phyloP scores from a whole-genome alignment of 148 eudicot species.

The Rhododendron ferrugineum region DNA sequence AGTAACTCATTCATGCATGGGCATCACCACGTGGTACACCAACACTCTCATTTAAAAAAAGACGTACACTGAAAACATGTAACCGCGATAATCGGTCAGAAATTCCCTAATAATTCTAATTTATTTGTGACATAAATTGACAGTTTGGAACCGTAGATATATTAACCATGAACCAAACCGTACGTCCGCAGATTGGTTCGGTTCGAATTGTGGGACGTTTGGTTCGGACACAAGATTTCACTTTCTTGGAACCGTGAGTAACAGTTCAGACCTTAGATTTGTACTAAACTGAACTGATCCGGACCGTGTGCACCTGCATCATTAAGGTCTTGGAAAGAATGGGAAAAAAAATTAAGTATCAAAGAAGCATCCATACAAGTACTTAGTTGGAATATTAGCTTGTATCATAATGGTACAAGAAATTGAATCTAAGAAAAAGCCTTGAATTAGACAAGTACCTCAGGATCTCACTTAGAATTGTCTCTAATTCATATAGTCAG shows the following conservation, averaged over 20 bases:
- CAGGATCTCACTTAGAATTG: conserved; percentile 80
- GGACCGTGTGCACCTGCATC: background rate
- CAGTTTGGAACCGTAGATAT: background rate
- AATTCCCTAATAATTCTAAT: background rate
- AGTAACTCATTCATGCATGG: too few relatives aligned
- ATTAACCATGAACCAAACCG: background rate
- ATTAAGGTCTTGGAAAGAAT: background rate
- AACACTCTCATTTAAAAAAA: background rate
- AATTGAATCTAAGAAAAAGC: conserved; percentile 16
- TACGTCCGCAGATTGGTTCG: background rate
- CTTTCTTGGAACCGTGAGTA: background rate
- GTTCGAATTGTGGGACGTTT: background rate
- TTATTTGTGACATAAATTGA: background rate
- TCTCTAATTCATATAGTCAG: conserved; percentile 64
- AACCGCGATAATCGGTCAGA: background rate
- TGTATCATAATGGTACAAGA: conserved; percentile 23
- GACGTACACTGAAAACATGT: too few relatives aligned
- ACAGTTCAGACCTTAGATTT: too few relatives aligned
- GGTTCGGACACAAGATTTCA: background rate
- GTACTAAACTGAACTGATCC: background rate
- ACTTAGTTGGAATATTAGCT: conserved; percentile 7
- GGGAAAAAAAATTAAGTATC: background rate
- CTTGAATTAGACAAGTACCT: conserved; percentile 50
- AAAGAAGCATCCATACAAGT: background rate
- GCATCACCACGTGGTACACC: background rate